phyloP scores from a whole-genome alignment of 108 stramenopile genomes.

The Bacterosira constricta region DNA sequence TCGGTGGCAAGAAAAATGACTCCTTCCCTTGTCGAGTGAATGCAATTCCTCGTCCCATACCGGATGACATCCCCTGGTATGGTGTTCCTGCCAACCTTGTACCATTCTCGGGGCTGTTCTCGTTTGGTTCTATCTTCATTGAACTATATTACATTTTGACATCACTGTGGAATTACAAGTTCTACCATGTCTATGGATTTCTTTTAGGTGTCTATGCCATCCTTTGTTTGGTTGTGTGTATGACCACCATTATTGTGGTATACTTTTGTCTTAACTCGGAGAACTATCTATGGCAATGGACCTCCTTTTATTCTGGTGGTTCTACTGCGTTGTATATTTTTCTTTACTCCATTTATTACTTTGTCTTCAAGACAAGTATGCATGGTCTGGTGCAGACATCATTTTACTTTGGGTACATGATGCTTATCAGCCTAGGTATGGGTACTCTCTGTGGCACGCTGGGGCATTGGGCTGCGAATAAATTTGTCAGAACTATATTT shows the following conservation, averaged over 20 bases:
- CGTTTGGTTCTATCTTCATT: conserved; percentile 98
- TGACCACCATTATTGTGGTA: conserved; percentile 96
- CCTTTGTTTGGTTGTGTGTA: conserved; percentile 92
- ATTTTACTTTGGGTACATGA: conserved; percentile 97
- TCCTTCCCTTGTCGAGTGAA: conserved; percentile 97
- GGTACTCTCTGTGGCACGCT: conserved; percentile 89
- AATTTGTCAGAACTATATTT: conserved; percentile 90
- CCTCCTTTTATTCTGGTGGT: conserved; percentile 89
- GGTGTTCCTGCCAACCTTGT: conserved; percentile 87
- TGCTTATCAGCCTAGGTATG: conserved; percentile 74
- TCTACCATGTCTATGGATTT: conserved; percentile 99
- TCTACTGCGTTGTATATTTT: conserved; percentile 96
- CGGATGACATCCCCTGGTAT: conserved; percentile 94
- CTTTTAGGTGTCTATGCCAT: conserved; percentile 95
- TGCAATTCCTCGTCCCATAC: conserved; percentile 95
- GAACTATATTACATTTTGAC: conserved; percentile 97
- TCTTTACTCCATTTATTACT: conserved; percentile 97
- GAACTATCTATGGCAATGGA: conserved; percentile 99
- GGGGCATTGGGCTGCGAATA: conserved; percentile 82
- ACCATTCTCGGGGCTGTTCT: conserved; percentile 89
- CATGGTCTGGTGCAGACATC: conserved; percentile 92
- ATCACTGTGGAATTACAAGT: conserved; percentile 97
- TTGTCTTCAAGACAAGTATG: conserved; percentile 97
- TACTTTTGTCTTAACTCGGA: conserved; percentile 97
- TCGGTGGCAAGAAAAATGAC: conserved; percentile 46